These are phyloP conservation scores for Corchorus olitorius DNA, from an alignment of 345 rosid species.

Conservation along the genomic window DNA sequence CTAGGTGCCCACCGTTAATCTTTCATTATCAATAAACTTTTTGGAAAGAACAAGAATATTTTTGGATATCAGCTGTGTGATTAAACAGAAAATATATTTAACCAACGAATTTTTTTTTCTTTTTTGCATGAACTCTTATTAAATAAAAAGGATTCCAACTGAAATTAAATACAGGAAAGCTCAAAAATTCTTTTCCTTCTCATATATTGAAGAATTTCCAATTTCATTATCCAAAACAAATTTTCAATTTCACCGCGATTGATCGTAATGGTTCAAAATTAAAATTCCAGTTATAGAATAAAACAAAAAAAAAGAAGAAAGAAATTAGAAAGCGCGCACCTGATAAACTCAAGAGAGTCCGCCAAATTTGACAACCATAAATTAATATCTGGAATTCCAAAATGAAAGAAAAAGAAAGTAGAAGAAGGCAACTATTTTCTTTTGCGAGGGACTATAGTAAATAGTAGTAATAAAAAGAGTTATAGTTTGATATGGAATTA, in stretches of 20 bases:
- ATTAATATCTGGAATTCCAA: background rate
- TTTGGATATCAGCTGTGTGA: background rate
- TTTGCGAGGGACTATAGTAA: background rate
- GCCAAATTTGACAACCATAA: background rate
- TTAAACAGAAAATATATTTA: background rate
- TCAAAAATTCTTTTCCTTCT: background rate
- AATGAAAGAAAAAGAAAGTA: background rate
- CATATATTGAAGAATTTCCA: background rate
- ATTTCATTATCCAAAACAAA: no score
- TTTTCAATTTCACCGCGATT: background rate
- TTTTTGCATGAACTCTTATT: background rate
- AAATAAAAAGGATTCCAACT: background rate
- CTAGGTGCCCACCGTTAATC: background rate
- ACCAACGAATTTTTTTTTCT: background rate
- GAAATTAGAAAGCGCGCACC: background rate
- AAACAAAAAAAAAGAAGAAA: background rate
- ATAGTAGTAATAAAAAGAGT: background rate
- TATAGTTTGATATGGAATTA: background rate
- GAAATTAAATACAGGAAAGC: background rate
- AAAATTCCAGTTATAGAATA: background rate
- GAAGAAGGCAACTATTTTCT: background rate
- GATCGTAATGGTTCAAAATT: background rate
- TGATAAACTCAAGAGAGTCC: background rate
- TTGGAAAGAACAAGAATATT: slow-evolving; percentile 10
- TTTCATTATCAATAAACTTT: background rate